Evolutionary conservation across 495 filamentous ascomycete species (phyloP), one percentile per base, ranked within the genome.

Genomic region (Penicillium lividum): DNA sequence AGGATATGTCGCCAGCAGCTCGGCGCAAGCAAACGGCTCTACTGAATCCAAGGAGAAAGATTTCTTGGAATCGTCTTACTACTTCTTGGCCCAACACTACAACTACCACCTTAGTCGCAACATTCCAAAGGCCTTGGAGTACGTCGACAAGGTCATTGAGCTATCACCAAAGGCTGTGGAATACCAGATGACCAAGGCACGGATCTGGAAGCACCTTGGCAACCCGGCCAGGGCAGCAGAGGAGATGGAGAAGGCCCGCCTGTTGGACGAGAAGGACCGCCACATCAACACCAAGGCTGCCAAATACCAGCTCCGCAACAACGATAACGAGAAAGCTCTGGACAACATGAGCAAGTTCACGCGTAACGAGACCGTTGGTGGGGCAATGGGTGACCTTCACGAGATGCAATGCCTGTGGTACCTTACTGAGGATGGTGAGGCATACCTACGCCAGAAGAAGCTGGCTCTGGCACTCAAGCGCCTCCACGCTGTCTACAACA

Each of bases 351-450:
- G 92, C 69, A 84, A 96, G 53, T 99, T 99, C 75, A 99, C 94
- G 0, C 82, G 93, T 36, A 91, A 90, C 51, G 94, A 99, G 63
- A 89, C 91, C 5, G 82, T 86, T 11, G 93, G 92, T 13, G 95
- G 94, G 2, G 87, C 94, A 28, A 73, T 98, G 33, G 90, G 88
- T 42, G 94, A 99, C 72, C 84, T 99, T 16, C 86, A 92, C 54
- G 94, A 99, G 60, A 98, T 99, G 95, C 94, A 99, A 72, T 97
- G 95, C 67, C 86, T 97, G 59, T 99, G 94, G 94, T 99, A 87
- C 71, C 72, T 98, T 62, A 93, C 90, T 22, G 94, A 99, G 73
- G 95, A 98, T 71, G 94, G 91, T 29, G 90, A 97, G 74, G 84
- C 93, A 0, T 94, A 93, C 70, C 73, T 89, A 53, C 89, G 94